Evolutionary conservation across 2,329 filamentous ascomycete species (phyloP).

Genomic region (Endoconidiophora polonica): DNA sequence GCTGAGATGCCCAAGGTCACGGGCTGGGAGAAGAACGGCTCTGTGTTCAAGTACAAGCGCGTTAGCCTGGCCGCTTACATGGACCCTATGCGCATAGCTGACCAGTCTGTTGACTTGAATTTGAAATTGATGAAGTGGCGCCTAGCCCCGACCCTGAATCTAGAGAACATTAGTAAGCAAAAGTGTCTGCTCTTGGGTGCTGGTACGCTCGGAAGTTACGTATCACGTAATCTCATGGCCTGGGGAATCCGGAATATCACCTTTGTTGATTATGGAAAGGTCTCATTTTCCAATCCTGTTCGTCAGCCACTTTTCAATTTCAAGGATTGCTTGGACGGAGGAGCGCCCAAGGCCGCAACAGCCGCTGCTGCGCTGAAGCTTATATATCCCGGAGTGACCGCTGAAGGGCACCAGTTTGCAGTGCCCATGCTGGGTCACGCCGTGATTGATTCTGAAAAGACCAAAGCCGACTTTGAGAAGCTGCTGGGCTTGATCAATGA

Average conservation of each 20-base stretch:
- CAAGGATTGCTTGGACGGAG: slow-evolving; percentile 72
- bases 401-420: slow-evolving; percentile 61
- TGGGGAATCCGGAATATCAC: slow-evolving; percentile 95
- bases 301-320: slow-evolving; percentile 87
- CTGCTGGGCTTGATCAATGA: slow-evolving; percentile 59
- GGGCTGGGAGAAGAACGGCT: slow-evolving; percentile 76
- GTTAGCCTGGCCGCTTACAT: slow-evolving; percentile 84
- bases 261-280: slow-evolving; percentile 82
- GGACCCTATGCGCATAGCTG: slow-evolving; percentile 73
- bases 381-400: slow-evolving; percentile 82
- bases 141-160: slow-evolving; percentile 71
- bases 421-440: slow-evolving; percentile 95
- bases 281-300: slow-evolving; percentile 94
- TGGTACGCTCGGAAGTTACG: slow-evolving; percentile 85
- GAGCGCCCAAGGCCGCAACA: slow-evolving; percentile 63
- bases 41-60: slow-evolving; percentile 52
- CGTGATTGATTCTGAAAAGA: slow-evolving; percentile 45
- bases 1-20: slow-evolving; percentile 69
- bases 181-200: slow-evolving; percentile 84
- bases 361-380: slow-evolving; percentile 66
- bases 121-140: slow-evolving; percentile 98
- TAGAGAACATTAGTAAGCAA: slow-evolving; percentile 76
- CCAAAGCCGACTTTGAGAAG: slow-evolving; percentile 57
- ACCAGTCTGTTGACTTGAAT: slow-evolving; percentile 90
- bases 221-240: slow-evolving; percentile 77